Conservation (phyloP, 2,329 filamentous ascomycete species). For the Aspergillus hiratsukae region DNA sequence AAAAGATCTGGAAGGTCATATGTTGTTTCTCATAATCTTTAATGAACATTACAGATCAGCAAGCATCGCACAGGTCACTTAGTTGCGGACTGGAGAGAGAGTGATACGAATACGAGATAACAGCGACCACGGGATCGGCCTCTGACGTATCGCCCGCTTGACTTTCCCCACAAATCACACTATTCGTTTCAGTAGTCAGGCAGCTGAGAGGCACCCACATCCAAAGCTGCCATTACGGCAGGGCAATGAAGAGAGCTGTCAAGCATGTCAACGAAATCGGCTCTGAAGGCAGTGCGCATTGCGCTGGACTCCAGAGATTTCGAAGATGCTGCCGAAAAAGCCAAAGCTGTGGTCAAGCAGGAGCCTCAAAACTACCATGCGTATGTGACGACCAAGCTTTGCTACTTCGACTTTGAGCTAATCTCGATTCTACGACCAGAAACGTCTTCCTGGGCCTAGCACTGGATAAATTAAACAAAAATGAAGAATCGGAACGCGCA, state of each 20-base stretch:
- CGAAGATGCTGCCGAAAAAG: constrained; percentile 67
- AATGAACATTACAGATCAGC: not conserved
- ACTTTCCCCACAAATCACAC: constrained; percentile 15
- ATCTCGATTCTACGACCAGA: constrained; percentile 37
- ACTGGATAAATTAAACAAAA: constrained; percentile 67
- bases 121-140: constrained; percentile 11
- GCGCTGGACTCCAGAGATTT: constrained; percentile 75
- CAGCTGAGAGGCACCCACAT: not conserved
- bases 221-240: not conserved
- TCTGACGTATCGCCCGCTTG: constrained; percentile 23
- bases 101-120: constrained; percentile 11
- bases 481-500: constrained; percentile 68
- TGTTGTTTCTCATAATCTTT: not conserved
- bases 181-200: constrained; percentile 6
- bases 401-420: constrained; percentile 7
- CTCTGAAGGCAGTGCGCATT: constrained; percentile 75
- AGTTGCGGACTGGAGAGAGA: not conserved
- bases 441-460: constrained; percentile 86
- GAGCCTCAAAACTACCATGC: constrained; percentile 80
- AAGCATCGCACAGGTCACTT: not conserved
- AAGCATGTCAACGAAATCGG: constrained; percentile 57
- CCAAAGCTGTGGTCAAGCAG: constrained; percentile 63
- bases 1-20: not conserved
- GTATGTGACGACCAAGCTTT: constrained; percentile 42
- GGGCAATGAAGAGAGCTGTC: constrained; percentile 15